These are phyloP conservation scores for Incumbomyces lentus DNA, from an alignment of 2,329 filamentous ascomycete genomes.

Conservation along the genomic window DNA sequence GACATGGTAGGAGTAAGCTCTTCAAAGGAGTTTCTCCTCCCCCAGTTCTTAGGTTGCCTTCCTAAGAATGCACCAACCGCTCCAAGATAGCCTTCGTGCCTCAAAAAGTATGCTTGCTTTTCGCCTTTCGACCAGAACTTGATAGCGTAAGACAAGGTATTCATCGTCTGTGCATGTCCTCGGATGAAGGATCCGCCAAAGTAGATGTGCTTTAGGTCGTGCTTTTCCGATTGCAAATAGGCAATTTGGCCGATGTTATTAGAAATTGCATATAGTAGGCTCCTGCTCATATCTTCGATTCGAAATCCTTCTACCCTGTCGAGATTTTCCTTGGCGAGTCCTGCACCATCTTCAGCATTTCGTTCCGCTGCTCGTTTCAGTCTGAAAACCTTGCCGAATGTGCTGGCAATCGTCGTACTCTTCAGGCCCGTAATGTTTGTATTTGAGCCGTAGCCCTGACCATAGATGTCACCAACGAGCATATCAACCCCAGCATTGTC, in stretches of 20 bases:
- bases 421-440: slow-evolving; percentile 77
- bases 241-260: slow-evolving; percentile 66
- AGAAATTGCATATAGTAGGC: slow-evolving; percentile 75
- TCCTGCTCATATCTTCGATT: slow-evolving; percentile 76
- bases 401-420: slow-evolving; percentile 88
- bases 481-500: slow-evolving; percentile 93
- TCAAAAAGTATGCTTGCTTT: slow-evolving; percentile 90
- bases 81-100: slow-evolving; percentile 92
- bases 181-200: slow-evolving; percentile 96
- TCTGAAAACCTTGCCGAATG: slow-evolving; percentile 92
- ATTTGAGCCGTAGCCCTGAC: slow-evolving; percentile 66
- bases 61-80: slow-evolving; percentile 90
- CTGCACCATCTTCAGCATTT: slow-evolving; percentile 62
- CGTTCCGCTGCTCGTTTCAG: slow-evolving; percentile 77
- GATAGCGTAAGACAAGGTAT: slow-evolving; percentile 92
- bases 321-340: slow-evolving; percentile 38
- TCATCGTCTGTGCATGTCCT: slow-evolving; percentile 94
- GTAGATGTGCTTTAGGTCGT: slow-evolving; percentile 84
- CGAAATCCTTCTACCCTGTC: slow-evolving; percentile 47
- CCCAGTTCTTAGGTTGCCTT: slow-evolving; percentile 84
- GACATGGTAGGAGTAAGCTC: slow-evolving; percentile 22
- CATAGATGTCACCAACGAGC: slow-evolving; percentile 96
- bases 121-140: slow-evolving; percentile 92
- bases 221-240: slow-evolving; percentile 92
- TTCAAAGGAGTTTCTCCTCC: slow-evolving; percentile 68